These are phyloP conservation scores for Tolypocladium capitatum DNA, from an alignment of 2,329 filamentous ascomycete genomes.

Conservation along the genomic window DNA sequence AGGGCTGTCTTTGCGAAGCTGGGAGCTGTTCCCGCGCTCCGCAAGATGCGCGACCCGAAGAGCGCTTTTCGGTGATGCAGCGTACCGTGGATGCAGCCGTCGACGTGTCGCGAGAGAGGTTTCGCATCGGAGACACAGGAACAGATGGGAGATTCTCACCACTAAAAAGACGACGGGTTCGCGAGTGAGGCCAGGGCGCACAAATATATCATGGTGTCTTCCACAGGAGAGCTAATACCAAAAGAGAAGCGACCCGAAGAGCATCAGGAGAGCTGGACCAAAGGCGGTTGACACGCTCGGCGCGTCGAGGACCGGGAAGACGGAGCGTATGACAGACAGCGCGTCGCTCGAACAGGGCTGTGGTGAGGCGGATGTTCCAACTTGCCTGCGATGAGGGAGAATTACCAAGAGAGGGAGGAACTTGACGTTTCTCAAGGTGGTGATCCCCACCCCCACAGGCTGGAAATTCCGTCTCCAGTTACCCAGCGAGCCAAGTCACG, in stretches of 20 bases:
- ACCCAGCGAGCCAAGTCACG: conserved; percentile 1
- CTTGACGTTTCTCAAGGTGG: not conserved
- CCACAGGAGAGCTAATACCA: conserved; percentile 10
- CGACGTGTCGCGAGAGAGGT: not conserved
- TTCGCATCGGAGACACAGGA: not conserved
- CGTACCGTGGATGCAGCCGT: not conserved
- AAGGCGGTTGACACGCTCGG: not conserved
- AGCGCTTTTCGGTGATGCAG: not conserved
- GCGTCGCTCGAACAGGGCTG: not conserved
- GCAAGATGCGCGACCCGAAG: not conserved
- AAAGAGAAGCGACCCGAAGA: conserved; percentile 1
- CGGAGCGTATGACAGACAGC: not conserved
- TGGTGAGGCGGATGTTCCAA: not conserved
- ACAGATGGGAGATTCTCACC: conserved; percentile 17
- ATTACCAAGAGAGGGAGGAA: not conserved
- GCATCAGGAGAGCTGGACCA: not conserved
- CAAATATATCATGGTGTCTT: conserved; percentile 30
- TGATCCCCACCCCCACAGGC: not conserved
- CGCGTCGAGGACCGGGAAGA: not conserved
- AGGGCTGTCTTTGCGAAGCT: not conserved
- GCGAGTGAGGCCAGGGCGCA: conserved; percentile 16
- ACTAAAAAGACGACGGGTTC: conserved; percentile 25
- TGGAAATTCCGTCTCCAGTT: conserved; percentile 1
- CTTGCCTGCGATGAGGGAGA: not conserved
- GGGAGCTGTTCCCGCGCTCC: not conserved